phyloP scores from a whole-genome alignment of 192 early-diverging fungal species.

The Backusella tarrabulga region DNA sequence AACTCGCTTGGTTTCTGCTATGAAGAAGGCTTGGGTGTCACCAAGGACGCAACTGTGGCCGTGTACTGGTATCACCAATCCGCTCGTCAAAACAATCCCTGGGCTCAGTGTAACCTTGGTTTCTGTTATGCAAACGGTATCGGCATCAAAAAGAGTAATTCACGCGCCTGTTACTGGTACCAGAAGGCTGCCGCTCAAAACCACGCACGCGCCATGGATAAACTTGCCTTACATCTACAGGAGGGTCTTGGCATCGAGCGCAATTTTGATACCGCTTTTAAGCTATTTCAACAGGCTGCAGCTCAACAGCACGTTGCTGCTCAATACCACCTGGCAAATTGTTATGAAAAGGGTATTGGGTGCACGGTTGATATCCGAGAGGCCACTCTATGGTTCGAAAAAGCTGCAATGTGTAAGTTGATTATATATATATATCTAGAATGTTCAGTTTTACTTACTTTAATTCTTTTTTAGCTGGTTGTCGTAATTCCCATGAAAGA shows the following conservation, averaged over 20 bases:
- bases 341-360: conserved; percentile 47
- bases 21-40: conserved; percentile 73
- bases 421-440: too few species aligned
- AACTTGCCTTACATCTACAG: conserved; percentile 53
- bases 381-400: conserved; percentile 33
- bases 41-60: conserved; percentile 51
- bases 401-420: conserved; percentile 29
- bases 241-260: conserved; percentile 47
- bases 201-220: conserved; percentile 54
- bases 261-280: conserved; percentile 43
- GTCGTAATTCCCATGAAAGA: conserved; percentile 32
- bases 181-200: conserved; percentile 53
- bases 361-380: conserved; percentile 17
- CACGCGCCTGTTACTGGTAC: conserved; percentile 57
- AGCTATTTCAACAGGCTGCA: conserved; percentile 62
- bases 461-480: conserved; percentile 18
- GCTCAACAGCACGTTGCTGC: conserved; percentile 58
- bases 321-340: conserved; percentile 50
- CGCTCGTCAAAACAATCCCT: conserved; percentile 68
- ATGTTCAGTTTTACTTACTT: not conserved
- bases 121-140: conserved; percentile 76
- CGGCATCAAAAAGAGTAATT: conserved; percentile 56
- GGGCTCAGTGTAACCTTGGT: conserved; percentile 83
- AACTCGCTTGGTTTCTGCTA: conserved; percentile 75
- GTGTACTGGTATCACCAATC: conserved; percentile 65